Evolutionary conservation across 176 grass and related monocot genomes (phyloP), one percentile per base, ranked within the genome.

Genomic region (Themeda triandra): DNA sequence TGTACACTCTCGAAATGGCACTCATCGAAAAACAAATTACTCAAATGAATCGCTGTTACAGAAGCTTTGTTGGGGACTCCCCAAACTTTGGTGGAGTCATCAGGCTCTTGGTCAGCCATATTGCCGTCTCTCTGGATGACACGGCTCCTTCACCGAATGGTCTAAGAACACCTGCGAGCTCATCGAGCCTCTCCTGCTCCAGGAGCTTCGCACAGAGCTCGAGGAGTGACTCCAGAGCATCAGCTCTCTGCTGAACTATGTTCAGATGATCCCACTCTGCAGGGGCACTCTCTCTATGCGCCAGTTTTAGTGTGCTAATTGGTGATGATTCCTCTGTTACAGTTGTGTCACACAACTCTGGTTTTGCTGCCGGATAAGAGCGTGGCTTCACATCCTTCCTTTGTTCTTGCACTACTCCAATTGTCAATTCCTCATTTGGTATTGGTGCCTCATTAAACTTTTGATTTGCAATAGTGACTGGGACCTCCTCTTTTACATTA

Each of bases 81-180:
- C 80, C 88, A 58, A 86, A 81, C 56, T 92, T 92, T 2, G 86
- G 86, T 82, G 76, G 85, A 19, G 91, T 79, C 89, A 94, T 82
- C 36, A 97, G 87, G 49, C 94, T 97, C 66, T 97, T 97, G 5
- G 94, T 97, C 89, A 97, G 83, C 94, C 94, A 97, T 66, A 97
- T 97, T 8, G 94, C 94, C 1, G 94, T 97, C 86, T 97, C 94
- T 66, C 94, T 86, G 10, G 89, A 93, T 12, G 94, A 97, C 46
- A 92, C 94, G 32, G 85, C 87, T 78, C 88, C 91, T 72, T 93
- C 84, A 2, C 94, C 94, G 13, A 97, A 97, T 10, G 94, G 94
- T 14, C 81, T 79, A 15, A 97, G 85, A 81, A 97, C 86, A 6
- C 89, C 94, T 3, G 89, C 91, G 33, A 97, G 85, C 78, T 97